Conservation (phyloP, 2,329 filamentous ascomycete genomes). For the Chalaropsis ovoidea region DNA sequence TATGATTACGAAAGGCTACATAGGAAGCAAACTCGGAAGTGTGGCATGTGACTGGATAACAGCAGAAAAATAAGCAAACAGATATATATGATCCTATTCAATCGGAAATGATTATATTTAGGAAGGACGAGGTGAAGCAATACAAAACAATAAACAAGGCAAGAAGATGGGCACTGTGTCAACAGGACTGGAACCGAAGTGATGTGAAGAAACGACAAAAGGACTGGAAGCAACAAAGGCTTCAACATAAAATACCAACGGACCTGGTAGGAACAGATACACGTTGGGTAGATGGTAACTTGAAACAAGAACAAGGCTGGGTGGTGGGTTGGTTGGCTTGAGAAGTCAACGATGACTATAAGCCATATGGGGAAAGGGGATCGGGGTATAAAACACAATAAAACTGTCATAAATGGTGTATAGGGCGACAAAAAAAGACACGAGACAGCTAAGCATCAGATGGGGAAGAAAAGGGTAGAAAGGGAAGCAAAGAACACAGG, state of each 20-base stretch:
- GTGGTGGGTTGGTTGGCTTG: not conserved
- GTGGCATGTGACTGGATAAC: constrained; percentile 6
- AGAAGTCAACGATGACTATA: not conserved
- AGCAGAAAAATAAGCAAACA: not conserved
- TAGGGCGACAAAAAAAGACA: not conserved
- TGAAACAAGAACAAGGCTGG: constrained; percentile 21
- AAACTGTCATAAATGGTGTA: not conserved
- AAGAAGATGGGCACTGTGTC: constrained; percentile 30
- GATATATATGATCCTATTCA: not conserved
- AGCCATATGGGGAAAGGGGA: not conserved
- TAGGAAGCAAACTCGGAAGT: not conserved
- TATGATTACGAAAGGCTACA: not conserved
- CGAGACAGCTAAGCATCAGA: constrained; percentile 20
- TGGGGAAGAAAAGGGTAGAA: constrained; percentile 7
- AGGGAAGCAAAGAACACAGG: constrained; percentile 22
- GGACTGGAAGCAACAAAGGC: not conserved
- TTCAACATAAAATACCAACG: not conserved
- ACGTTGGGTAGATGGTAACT: not conserved
- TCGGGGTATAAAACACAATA: constrained; percentile 7
- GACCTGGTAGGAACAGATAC: not conserved
- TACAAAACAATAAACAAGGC: constrained; percentile 18
- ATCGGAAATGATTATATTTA: not conserved
- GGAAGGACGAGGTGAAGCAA: not conserved
- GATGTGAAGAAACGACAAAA: constrained; percentile 2
- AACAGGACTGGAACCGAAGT: constrained; percentile 25